Conservation (phyloP, 176 grass and related monocot genomes). For the Neostapfia colusana region DNA sequence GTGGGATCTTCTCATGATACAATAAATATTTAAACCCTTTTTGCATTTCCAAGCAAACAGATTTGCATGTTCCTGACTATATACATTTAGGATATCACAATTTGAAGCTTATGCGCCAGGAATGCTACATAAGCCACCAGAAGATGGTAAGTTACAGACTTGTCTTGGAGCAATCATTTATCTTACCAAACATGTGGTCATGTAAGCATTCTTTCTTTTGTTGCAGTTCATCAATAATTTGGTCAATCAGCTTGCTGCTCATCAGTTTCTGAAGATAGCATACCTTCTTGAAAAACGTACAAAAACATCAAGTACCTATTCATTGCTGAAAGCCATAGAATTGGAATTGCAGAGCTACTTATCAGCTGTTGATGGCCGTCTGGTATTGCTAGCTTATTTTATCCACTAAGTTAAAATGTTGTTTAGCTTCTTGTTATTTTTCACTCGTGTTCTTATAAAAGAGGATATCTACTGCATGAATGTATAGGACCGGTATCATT, state of each 20-base stretch:
- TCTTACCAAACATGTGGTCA: constrained; percentile 13
- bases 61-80: constrained; percentile 5
- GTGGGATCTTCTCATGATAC: constrained; percentile 32
- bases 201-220: constrained; percentile 20
- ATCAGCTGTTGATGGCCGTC: constrained; percentile 50
- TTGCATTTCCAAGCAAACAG: background rate
- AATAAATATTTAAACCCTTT: constrained; percentile 7
- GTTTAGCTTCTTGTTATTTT: constrained; percentile 25
- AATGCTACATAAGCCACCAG: constrained; percentile 54
- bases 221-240: constrained; percentile 86
- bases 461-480: constrained; percentile 24
- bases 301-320: constrained; percentile 57
- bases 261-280: constrained; percentile 73
- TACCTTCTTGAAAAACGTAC: constrained; percentile 66
- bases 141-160: constrained; percentile 36
- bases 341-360: constrained; percentile 79
- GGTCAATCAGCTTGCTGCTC: constrained; percentile 74
- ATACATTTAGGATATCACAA: constrained; percentile 46
- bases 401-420: background rate
- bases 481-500: constrained; percentile 62
- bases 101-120: constrained; percentile 47
- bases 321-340: constrained; percentile 73
- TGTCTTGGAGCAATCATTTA: constrained; percentile 5
- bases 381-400: constrained; percentile 55
- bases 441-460: constrained; percentile 35